These are phyloP conservation scores for Penicillium taxi DNA, from an alignment of 495 filamentous ascomycete species.

Conservation along the genomic window DNA sequence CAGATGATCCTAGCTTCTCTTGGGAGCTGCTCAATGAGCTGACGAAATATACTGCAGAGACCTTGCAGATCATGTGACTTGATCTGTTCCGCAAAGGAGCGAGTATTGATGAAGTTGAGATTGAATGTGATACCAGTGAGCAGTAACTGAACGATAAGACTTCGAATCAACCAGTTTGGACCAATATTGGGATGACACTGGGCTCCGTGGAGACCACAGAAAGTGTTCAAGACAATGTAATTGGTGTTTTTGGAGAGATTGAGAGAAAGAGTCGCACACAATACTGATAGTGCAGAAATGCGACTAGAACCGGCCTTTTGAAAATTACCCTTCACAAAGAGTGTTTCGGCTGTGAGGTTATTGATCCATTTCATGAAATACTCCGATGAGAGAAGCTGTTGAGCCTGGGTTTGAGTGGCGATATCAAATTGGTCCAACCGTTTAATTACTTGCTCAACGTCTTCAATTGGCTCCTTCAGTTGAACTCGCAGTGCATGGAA, in stretches of 20 bases:
- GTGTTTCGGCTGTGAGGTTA: neutral
- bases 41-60: constrained; percentile 4
- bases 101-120: constrained; percentile 9
- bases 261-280: constrained; percentile 8
- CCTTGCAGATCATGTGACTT: constrained; percentile 2
- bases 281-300: constrained; percentile 8
- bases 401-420: constrained; percentile 1
- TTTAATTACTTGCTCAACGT: neutral
- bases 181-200: neutral
- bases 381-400: constrained; percentile 1
- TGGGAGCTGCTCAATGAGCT: constrained; percentile 8
- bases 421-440: constrained; percentile 1
- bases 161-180: constrained; percentile 8
- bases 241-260: constrained; percentile 5
- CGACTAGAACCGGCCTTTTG: constrained; percentile 1
- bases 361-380: neutral
- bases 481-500: neutral
- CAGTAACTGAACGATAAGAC: constrained; percentile 8
- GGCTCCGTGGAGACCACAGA: constrained; percentile 8
- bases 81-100: constrained; percentile 1
- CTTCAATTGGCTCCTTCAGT: neutral
- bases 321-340: neutral
- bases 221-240: constrained; percentile 4
- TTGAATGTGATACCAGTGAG: constrained; percentile 2
- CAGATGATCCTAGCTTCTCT: neutral